Base-by-base conservation (phyloP, 768 basidiomycete species). In the Crucibulum laeve region DNA sequence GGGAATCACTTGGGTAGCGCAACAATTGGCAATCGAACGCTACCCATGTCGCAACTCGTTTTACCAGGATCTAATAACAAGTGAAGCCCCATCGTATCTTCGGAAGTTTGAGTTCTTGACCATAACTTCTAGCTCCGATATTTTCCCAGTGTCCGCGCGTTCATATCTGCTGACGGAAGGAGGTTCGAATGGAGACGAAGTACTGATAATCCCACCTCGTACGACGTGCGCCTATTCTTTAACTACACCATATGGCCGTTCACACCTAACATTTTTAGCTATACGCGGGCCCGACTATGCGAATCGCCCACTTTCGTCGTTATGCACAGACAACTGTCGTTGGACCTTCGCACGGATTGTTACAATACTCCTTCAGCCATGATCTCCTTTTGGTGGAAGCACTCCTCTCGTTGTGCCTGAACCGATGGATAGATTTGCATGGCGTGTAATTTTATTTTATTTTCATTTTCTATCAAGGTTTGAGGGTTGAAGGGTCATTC, bases 401-500 rank as follows among this genome's bases (percentile, higher is more conserved):
- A 4, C 64, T 87, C 45, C 63, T 88, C 30, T 71, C 87, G 5
- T 68, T 89, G 42, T 81, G 74, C 56, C 65, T 89, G 50, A 87
- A 87, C 61, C 73, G 87, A 46, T 88, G 84, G 84, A 62, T 87
- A 57, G 87, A 87, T 64, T 63, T 70, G 58, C 69, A 66, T 55
- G 74, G 75, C 25, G 60, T 74, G 54, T 74, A 65, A 61, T 14
- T 35, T 34, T 21, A 18, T 40, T 17, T 40, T 7, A 21, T 7
- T n/a, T 37, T 14, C 19, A 37, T 17, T n/a, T 44, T 41, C 32
- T 25, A 19, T 42, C 38, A 25, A n/a, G n/a, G n/a, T n/a, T 25
- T 39, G 40, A 15, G 42, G 39, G 32, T 47, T 50, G 35, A 46
- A 40, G 50, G 47, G 40, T 44, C 46, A 43, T 43, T 47, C 37